Evolutionary conservation across 257 asterid genomes (phyloP), one percentile per base, ranked within the genome.

Genomic region (Datura wrightii): DNA sequence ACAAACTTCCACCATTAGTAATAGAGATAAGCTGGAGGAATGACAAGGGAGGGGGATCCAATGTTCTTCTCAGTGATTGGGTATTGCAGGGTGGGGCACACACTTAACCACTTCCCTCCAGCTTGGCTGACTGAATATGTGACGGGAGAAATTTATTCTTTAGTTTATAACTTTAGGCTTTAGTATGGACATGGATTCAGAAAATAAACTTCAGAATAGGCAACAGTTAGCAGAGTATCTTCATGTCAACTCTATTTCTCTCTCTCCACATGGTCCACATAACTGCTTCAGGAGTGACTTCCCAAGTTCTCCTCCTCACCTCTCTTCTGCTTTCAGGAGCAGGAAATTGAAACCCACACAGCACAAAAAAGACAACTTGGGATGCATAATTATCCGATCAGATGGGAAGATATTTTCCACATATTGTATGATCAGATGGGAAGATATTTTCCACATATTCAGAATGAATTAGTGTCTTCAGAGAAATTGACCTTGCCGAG

Each of bases 241-340:
- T 46, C 37, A 19, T 19, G 59, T 46, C 41, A 46, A 10, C 41
- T 46, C 58, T 44, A 44, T 19, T 52, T 72, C 80, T 72, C 15
- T 46, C 41, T 19, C 6, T 72, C 55, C 79, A 71, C 39, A n/a
- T 71, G 55, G 37, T 71, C 58, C 56, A 46, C 80, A 46, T 19
- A 72, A 72, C n/a, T 44, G 39, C n/a, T 42, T 48, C 44, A 44
- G 79, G 55, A 71, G 79, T 9, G 37, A 42, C 7, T 42, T 71
- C 79, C 79, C 79, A 41, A 18, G 54, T 14, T 71, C 39, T 44
- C 79, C 79, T 71, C 79, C 39, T 44, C 37, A 71, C 10, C 39
- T 8, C 39, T 44, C 55, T 9, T n/a, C 14, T 71, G 55, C 79
- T 71, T n/a, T 71, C 56, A 44, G 79, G 39, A 24, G 31, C 31